Percentiles rank a stretch among this genome's conserved stretches.
phyloP scores from a whole-genome alignment of 495 filamentous ascomycete genomes.

The Penicillium silybi region DNA sequence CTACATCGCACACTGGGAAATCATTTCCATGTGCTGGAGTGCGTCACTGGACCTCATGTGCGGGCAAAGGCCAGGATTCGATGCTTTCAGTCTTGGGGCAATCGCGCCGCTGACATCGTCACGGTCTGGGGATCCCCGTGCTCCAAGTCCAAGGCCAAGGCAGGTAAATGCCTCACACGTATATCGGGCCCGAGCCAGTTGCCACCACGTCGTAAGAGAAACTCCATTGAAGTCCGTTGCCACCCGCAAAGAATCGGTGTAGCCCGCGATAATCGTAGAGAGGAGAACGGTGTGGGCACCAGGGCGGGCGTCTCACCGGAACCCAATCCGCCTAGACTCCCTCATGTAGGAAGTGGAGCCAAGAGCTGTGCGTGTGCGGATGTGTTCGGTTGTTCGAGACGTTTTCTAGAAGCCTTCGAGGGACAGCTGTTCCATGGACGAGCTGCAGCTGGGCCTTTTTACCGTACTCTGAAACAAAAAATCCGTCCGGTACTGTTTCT shows the following conservation, averaged over 20 bases:
- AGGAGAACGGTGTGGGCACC: constrained; percentile 1
- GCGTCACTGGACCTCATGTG: background rate
- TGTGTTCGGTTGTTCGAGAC: constrained; percentile 17
- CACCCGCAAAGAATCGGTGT: constrained; percentile 7
- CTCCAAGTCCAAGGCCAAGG: constrained; percentile 4
- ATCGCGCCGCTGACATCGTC: constrained; percentile 26
- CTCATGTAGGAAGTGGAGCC: background rate
- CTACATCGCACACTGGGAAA: background rate
- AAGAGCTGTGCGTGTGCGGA: constrained; percentile 13
- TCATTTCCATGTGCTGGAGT: background rate
- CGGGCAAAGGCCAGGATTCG: background rate
- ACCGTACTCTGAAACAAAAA: background rate
- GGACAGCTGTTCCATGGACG: constrained; percentile 9
- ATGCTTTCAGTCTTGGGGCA: constrained; percentile 14
- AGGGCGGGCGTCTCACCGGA: constrained; percentile 3
- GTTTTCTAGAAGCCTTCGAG: constrained; percentile 21
- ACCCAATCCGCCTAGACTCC: constrained; percentile 7
- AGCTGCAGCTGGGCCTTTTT: constrained; percentile 6
- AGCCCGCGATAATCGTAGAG: constrained; percentile 10
- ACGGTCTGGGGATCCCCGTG: constrained; percentile 8
- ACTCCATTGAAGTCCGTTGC: constrained; percentile 3
- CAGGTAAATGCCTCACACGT: constrained; percentile 25
- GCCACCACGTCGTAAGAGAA: constrained; percentile 6
- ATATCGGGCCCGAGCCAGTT: background rate
- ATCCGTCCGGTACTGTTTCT: background rate